Conservation (phyloP, 202 grass and related monocot species). For the Cymbopogon flexuosus region DNA sequence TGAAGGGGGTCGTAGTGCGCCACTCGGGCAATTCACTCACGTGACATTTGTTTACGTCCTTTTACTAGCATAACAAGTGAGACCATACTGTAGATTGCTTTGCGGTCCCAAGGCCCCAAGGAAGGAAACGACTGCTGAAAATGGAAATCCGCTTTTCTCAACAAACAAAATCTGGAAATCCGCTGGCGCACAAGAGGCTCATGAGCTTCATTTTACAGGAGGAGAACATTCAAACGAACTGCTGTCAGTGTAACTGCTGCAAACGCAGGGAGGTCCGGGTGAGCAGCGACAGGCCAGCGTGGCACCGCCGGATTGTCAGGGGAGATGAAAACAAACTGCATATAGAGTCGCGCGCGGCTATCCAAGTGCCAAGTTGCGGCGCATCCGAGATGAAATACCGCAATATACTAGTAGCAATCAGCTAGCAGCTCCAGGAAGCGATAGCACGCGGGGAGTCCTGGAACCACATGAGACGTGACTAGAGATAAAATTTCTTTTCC, state of each 20-base stretch:
- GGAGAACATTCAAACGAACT: not conserved
- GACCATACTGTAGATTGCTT: not conserved
- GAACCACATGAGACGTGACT: not conserved
- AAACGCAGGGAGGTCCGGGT: not conserved
- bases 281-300: not conserved
- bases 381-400: not conserved
- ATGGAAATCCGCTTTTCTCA: not conserved
- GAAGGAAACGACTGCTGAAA: not conserved
- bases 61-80: not conserved
- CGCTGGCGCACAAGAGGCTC: not conserved
- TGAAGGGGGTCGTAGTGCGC: not conserved
- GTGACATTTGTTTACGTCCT: not conserved
- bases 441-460: no score
- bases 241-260: not conserved
- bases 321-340: not conserved
- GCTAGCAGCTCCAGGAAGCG: not conserved
- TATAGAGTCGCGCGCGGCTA: not conserved
- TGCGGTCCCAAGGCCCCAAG: not conserved
- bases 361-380: not conserved
- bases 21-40: slow-evolving; percentile 2
- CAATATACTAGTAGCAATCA: not conserved
- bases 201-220: not conserved
- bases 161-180: not conserved
- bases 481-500: not conserved
- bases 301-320: not conserved